Base-by-base conservation (phyloP, 257 asterid species). In the Solanum medicagineum region DNA sequence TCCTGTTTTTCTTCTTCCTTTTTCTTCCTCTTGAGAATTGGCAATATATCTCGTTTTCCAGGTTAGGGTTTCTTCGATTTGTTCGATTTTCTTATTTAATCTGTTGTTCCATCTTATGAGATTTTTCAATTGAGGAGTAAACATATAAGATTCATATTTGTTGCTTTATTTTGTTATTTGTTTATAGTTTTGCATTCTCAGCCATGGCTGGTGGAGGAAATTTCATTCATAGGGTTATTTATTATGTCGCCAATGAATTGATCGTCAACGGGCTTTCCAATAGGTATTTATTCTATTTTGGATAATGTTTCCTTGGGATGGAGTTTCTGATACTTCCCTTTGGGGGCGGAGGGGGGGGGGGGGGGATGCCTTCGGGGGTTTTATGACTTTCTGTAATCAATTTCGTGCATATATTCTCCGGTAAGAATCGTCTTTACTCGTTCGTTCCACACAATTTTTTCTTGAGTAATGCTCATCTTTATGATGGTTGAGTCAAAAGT, bases 151-250 rank as follows among this genome's bases (percentile, higher is more conserved):
- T 68, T 68, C 49, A 17, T 69, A 68, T 36, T 36, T 24, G 16
- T 75, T 75, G 45, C 10, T 74, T 47, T 14, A 1, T n/a, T 73
- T n/a, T 74, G 4, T 47, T 51, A 51, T 49, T 77, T 77, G 62
- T 51, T 54, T 9, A 26, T 77, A 24, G 62, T 24, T 77, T 44
- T 24, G 45, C 44, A 75, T 15, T 49, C 45, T 77, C 62, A 77
- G 62, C 22, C 83, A 95, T 94, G 98, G 97, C 95, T 70, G 97
- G 97, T 85, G 98, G 98, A 29, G 98, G 95, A 80, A 93, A 92
- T 90, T 93, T 95, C 86, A 7, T 94, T 55, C 91, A 91, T 85
- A 89, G 99, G 82, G 97, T 93, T 2, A 60, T 95, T 1, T 85
- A 90, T 6, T 94, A 96, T 83, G 92, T 93, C 15, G 95, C 94